Evolutionary conservation across 306 rosid genomes (phyloP), one percentile per base, ranked within the genome.

Genomic region (Cyamopsis tetragonoloba): DNA sequence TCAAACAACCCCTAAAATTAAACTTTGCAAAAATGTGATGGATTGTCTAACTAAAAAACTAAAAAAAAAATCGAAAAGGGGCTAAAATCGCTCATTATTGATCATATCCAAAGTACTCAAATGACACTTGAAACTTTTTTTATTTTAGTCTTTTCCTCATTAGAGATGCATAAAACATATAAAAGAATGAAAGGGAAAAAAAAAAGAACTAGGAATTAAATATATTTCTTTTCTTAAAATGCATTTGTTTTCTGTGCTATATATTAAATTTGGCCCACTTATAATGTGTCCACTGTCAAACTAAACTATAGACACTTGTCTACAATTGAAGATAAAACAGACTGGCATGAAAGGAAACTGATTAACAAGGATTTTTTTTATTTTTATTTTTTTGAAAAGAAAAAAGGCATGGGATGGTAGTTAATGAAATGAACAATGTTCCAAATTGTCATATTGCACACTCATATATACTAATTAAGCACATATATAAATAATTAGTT

Each of bases 301-400:
- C 63, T 31, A 76, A 20, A 50, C 13, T 61, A 43, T 62, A 56
- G 62, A 63, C 68, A 63, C 71, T 70, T 46, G 69, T 63, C 62
- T 20, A 43, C 9, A 28, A 57, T 38, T 64, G 63, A 48, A 56
- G 69, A 38, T 47, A 70, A 49, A 71, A 71, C 81, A 77, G 76
- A 70, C 81, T 77, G 81, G 64, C 77, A 64, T 56, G 77, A 24
- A 47, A 56, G 56, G 47, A 63, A 70, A 77, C 30, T 26, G 31
- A 43, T 54, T 61, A 69, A 62, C 72, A 22, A 41, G 34, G 34
- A 70, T n/a, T n/a, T n/a, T n/a, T n/a, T n/a, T n/a, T n/a, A n/a
- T n/a, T n/a, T n/a, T n/a, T n/a, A n/a, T n/a, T n/a, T n/a, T n/a
- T n/a, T 53, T 62, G 26, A 32, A 62, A 28, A 22, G n/a, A n/a